A percentile compares a stretch with the other conserved stretches of the same genome.
phyloP scores from a whole-genome alignment of 495 filamentous ascomycete species.

The Barbatosphaeria neglecta region DNA sequence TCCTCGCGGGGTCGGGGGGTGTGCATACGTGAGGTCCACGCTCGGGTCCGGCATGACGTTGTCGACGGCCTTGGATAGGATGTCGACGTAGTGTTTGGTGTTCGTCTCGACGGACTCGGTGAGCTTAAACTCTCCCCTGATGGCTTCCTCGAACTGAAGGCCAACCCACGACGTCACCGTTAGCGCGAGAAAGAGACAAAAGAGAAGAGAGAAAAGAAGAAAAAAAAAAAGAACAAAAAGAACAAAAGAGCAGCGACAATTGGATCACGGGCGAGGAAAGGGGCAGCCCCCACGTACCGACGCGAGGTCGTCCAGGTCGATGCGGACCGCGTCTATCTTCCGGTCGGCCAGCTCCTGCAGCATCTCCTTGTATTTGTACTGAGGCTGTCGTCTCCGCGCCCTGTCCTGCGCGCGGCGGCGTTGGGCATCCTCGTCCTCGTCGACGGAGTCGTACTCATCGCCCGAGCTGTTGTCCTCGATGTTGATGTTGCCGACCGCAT shows the following conservation, averaged over 20 bases:
- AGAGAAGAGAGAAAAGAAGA: too few relatives aligned
- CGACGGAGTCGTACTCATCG: conserved; percentile 93
- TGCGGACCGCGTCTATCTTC: conserved; percentile 56
- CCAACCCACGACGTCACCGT: neutral
- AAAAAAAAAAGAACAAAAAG: too few relatives aligned
- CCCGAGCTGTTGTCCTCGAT: conserved; percentile 81
- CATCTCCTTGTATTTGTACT: conserved; percentile 82
- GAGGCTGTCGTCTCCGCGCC: conserved; percentile 38
- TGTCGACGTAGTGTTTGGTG: conserved; percentile 89
- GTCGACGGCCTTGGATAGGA: conserved; percentile 81
- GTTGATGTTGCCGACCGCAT: conserved; percentile 71
- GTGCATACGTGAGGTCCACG: conserved; percentile 59
- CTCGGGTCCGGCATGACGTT: conserved; percentile 71
- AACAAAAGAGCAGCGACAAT: too few relatives aligned
- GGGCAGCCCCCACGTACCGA: conserved; percentile 37
- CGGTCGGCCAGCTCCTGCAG: conserved; percentile 82
- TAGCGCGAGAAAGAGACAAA: too few relatives aligned
- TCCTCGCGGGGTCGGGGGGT: too few relatives aligned
- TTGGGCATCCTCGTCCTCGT: conserved; percentile 59
- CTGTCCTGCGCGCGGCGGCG: conserved; percentile 32
- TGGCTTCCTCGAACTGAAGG: conserved; percentile 58
- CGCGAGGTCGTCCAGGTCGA: conserved; percentile 82
- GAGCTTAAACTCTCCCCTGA: conserved; percentile 60
- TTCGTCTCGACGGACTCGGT: conserved; percentile 80
- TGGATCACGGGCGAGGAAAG: too few relatives aligned